phyloP scores from a whole-genome alignment of 345 rosid species.

The Pistacia atlantica region DNA sequence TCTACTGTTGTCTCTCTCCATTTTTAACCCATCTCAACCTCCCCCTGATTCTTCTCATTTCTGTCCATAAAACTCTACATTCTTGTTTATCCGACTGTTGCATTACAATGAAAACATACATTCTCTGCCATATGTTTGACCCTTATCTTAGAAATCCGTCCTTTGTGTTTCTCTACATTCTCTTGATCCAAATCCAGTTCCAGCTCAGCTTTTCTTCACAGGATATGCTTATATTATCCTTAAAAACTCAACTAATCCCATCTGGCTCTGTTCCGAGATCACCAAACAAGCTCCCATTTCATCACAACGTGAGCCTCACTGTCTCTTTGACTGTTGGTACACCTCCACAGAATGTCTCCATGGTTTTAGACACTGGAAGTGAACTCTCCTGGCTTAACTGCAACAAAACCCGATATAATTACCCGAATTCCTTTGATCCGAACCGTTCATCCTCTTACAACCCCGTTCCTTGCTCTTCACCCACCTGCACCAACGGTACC shows the following conservation, averaged over 20 bases:
- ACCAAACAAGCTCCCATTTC: constrained; percentile 76
- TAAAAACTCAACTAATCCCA: constrained; percentile 51
- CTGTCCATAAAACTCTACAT: neutral
- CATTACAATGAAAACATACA: constrained; percentile 23
- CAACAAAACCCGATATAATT: constrained; percentile 37
- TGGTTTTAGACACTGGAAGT: constrained; percentile 93
- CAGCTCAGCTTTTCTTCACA: constrained; percentile 26
- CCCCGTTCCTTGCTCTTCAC: constrained; percentile 66
- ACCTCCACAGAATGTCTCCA: constrained; percentile 85
- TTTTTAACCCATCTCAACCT: too few species aligned
- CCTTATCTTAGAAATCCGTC: constrained; percentile 11
- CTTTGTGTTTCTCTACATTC: constrained; percentile 16
- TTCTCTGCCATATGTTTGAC: neutral
- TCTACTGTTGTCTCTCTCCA: too few species aligned
- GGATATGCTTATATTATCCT: constrained; percentile 53
- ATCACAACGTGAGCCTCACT: constrained; percentile 77
- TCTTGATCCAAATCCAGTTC: constrained; percentile 25
- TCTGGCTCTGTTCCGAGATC: constrained; percentile 42
- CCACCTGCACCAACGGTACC: constrained; percentile 67
- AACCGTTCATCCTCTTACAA: constrained; percentile 62
- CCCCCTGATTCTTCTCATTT: neutral
- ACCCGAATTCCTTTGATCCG: constrained; percentile 56
- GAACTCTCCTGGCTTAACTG: constrained; percentile 96
- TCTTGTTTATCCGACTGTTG: neutral
- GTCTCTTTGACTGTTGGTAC: constrained; percentile 78